Percentiles rank a stretch among this genome's conserved stretches.
Evolutionary conservation across 2,329 filamentous ascomycete species (phyloP).

Genomic region (Epichloe brachyelytri): DNA sequence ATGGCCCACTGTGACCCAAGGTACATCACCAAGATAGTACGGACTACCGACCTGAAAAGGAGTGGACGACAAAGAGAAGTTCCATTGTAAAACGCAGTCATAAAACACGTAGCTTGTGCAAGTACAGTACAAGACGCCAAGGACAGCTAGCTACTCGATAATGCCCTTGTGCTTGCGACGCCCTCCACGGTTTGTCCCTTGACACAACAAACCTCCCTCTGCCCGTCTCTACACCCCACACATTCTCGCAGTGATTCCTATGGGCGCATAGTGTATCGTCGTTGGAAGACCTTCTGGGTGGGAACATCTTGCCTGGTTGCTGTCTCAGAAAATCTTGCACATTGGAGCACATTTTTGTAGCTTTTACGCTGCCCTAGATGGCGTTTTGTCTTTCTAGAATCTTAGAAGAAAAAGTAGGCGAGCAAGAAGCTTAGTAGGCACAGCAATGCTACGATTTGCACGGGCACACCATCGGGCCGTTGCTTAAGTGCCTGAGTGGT

Average conservation of each 20-base stretch:
- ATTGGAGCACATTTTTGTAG: too few species aligned
- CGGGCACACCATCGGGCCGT: slow-evolving; percentile 63
- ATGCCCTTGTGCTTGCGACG: not conserved
- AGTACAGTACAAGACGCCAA: slow-evolving; percentile 1
- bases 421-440: slow-evolving; percentile 87
- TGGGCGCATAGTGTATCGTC: not conserved
- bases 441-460: slow-evolving; percentile 71
- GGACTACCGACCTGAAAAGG: too few species aligned
- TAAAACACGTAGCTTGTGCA: slow-evolving; percentile 1
- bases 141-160: not conserved
- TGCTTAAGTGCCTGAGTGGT: slow-evolving; percentile 42
- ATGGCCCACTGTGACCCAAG: too few species aligned
- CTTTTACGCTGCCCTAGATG: too few species aligned
- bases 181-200: too few species aligned
- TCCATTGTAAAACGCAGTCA: not conserved
- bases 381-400: not conserved
- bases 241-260: too few species aligned
- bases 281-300: too few species aligned
- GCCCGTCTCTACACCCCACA: not conserved
- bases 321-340: too few species aligned
- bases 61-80: not conserved
- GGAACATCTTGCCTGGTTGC: too few species aligned
- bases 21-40: too few species aligned
- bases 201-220: not conserved
- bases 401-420: slow-evolving; percentile 89